Percentiles rank a stretch among this genome's conserved stretches.
These are phyloP conservation scores for Ehretia macrophylla DNA, from an alignment of 257 asterid species.

Conservation along the genomic window DNA sequence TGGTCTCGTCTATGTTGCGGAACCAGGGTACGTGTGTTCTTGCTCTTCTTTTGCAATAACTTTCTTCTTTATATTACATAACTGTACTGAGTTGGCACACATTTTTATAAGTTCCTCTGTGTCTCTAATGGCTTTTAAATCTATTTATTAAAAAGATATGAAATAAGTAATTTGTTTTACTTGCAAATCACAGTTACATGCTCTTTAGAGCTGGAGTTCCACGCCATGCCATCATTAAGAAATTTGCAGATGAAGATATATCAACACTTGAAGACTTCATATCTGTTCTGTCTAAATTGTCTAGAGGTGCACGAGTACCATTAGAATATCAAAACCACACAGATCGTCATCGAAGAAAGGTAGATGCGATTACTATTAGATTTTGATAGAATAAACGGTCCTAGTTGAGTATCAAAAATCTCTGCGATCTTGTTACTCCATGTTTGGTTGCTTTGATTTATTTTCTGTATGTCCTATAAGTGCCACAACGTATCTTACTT, in stretches of 20 bases:
- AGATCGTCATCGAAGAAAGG: conserved; percentile 98
- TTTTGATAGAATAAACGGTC: background rate
- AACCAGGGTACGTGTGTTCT: conserved; percentile 63
- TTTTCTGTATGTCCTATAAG: no score
- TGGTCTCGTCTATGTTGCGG: conserved; percentile 97
- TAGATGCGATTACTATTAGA: conserved; percentile 25
- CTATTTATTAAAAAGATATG: no score
- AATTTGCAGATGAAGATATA: conserved; percentile 94
- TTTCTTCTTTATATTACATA: conserved; percentile 4
- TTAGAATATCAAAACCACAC: conserved; percentile 75
- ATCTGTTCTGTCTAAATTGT: conserved; percentile 68
- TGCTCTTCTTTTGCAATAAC: conserved; percentile 1
- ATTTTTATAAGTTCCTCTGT: background rate
- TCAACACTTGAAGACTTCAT: conserved; percentile 76
- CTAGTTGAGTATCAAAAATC: background rate
- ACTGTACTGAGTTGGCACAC: background rate
- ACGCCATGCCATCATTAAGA: conserved; percentile 90
- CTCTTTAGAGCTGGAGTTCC: conserved; percentile 96
- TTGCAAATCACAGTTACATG: conserved; percentile 58
- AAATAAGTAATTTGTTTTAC: no score
- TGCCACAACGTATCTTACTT: no score
- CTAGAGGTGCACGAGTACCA: conserved; percentile 95
- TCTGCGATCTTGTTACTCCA: no score
- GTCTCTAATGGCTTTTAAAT: background rate
- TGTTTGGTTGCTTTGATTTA: no score